Percentiles rank a stretch among this genome's conserved stretches.
These are phyloP conservation scores for Pichia phayaonensis DNA, from an alignment of 805 yeast genomes.

Conservation along the genomic window DNA sequence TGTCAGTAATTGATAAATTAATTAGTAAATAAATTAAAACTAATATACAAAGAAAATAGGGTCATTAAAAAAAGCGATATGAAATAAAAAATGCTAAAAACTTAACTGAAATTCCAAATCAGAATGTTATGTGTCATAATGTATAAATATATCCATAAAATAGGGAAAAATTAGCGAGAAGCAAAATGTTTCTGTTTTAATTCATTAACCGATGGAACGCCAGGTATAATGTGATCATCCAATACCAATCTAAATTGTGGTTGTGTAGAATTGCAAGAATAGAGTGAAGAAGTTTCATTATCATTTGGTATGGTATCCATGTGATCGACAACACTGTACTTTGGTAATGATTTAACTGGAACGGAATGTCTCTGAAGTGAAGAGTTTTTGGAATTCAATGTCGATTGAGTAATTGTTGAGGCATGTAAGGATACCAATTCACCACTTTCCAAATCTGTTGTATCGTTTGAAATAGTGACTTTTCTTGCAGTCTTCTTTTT, in stretches of 20 bases:
- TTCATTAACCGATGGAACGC: not conserved
- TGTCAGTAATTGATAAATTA: no score
- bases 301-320: not conserved
- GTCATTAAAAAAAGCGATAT: not conserved
- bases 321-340: not conserved
- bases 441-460: conserved; percentile 2
- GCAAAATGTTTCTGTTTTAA: not conserved
- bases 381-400: not conserved
- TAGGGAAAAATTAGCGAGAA: not conserved
- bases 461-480: not conserved
- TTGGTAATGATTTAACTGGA: not conserved
- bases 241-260: conserved; percentile 6
- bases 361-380: not conserved
- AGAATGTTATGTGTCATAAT: not conserved
- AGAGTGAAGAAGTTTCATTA: not conserved
- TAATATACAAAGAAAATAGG: no score
- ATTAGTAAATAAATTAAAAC: not conserved
- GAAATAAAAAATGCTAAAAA: not conserved
- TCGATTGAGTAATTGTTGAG: not conserved
- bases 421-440: not conserved
- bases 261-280: not conserved
- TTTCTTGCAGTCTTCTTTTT: not conserved
- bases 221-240: conserved; percentile 12
- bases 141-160: not conserved
- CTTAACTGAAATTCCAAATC: not conserved